These are phyloP conservation scores for Arctium lappa DNA, from an alignment of 129 eudicot species.

Conservation along the genomic window DNA sequence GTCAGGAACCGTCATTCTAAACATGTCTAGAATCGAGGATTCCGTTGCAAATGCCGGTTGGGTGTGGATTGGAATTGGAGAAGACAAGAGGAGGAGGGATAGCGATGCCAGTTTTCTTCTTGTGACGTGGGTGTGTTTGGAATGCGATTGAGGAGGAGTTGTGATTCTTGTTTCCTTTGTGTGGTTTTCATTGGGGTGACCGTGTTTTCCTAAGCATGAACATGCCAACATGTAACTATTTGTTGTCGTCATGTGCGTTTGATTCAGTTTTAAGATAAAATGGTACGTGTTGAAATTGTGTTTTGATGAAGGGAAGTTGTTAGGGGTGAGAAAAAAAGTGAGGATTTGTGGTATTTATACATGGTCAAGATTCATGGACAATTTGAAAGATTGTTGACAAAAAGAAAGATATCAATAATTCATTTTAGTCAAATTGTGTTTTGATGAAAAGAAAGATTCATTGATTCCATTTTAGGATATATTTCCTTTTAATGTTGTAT, in stretches of 20 bases:
- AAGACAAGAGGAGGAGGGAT: conserved; percentile 15
- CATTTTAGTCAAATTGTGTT: not conserved
- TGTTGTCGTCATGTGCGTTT: conserved; percentile 1
- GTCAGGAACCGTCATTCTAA: conserved; percentile 67
- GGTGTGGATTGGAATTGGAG: conserved; percentile 13
- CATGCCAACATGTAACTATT: not conserved
- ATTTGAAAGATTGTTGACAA: not conserved
- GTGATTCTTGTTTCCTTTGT: not conserved
- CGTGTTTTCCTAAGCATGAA: not conserved
- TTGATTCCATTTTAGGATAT: no score
- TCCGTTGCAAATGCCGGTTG: conserved; percentile 23
- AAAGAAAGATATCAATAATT: not conserved
- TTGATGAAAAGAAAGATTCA: no score
- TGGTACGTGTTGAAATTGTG: not conserved
- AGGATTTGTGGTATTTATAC: not conserved
- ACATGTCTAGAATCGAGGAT: conserved; percentile 46
- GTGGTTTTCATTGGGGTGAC: not conserved
- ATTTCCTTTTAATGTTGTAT: no score
- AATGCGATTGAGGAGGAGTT: not conserved
- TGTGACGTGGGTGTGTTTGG: conserved; percentile 1
- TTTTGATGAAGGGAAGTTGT: not conserved
- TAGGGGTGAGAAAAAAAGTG: not conserved
- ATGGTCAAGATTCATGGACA: not conserved
- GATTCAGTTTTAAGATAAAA: conserved; percentile 6
- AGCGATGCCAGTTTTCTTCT: conserved; percentile 25